Evolutionary conservation across 371 early-diverging fungal species (phyloP), one percentile per base, ranked within the genome.

Genomic region (Funneliformis caledonium): DNA sequence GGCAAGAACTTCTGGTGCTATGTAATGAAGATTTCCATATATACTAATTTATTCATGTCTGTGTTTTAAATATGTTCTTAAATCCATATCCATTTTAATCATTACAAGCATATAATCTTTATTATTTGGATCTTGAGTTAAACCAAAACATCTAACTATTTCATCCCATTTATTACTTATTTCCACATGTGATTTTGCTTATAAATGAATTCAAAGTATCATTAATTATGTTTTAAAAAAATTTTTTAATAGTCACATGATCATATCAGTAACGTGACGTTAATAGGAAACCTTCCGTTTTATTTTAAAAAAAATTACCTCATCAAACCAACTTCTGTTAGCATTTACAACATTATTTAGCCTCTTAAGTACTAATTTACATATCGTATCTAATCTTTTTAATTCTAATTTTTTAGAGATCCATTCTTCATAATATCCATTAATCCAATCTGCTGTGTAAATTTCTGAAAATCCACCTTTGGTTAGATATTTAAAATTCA

Each of bases 21-120:
- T 62, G n/a, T 76, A 76, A 43, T 62, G 76, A 16, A 76, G 12
- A n/a, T 31, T 47, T 43, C 45, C 76, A 56, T 74, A 74, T 33
- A 56, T 74, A 19, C 31, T 73, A 0, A 73, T 26, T 26, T 11
- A 19, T 33, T 47, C 6, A 52, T 48, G 8, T 2, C 52, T n/a
- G 50, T 73, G 10, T 73, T 31, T 3, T 42, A 73, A 73, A 50
- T 31, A 43, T 11, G 50, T 22, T 10, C 52, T 26, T 73, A 73
- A n/a, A 50, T 73, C 37, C 11, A 26, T n/a, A 16, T 43, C 73
- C 22, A 73, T 50, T 48, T 52, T 22, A 11, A 14, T 16, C 26
- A 73, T 50, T 19, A 73, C 73, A 4, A 73, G 31, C n/a, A n/a
- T n/a, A 26, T 12, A n/a, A 59, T 31, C 50, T 26, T 73, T 50